A percentile compares a stretch with the other conserved stretches of the same genome.
phyloP scores from a whole-genome alignment of 306 rosid genomes.

The Fragaria nilgerrensis region DNA sequence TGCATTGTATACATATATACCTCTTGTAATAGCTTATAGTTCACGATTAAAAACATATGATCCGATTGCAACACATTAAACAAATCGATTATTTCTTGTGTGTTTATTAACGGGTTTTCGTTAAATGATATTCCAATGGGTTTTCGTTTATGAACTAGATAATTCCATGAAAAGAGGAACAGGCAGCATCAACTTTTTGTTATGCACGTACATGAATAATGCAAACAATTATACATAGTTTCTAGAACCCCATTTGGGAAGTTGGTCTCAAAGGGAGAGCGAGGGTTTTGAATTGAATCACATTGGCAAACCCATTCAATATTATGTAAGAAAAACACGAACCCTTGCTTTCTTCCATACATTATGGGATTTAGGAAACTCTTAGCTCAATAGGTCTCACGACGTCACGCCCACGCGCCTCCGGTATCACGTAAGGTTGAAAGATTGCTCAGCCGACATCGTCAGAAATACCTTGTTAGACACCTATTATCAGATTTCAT shows the following conservation, averaged over 20 bases:
- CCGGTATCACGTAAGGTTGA: not conserved
- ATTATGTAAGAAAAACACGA: not conserved
- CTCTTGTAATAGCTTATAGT: no score
- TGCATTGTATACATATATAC: no score
- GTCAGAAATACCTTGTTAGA: not conserved
- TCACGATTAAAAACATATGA: no score
- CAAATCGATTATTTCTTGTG: no score
- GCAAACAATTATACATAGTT: not conserved
- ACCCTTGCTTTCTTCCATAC: not conserved
- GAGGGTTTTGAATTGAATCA: not conserved
- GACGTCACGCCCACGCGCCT: not conserved
- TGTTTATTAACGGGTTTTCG: no score
- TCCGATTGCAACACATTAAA: no score
- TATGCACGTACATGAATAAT: not conserved
- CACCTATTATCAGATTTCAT: not conserved
- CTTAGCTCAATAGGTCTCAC: not conserved
- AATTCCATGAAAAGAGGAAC: not conserved
- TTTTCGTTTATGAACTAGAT: no score
- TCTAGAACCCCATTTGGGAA: not conserved
- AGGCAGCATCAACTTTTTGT: not conserved
- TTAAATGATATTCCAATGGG: no score
- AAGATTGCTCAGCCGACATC: not conserved
- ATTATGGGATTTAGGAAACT: not conserved
- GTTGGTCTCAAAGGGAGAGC: not conserved
- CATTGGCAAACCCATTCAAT: not conserved